These are phyloP conservation scores for Sporothrix dimorphospora DNA, from an alignment of 2,329 filamentous ascomycete species.

Conservation along the genomic window DNA sequence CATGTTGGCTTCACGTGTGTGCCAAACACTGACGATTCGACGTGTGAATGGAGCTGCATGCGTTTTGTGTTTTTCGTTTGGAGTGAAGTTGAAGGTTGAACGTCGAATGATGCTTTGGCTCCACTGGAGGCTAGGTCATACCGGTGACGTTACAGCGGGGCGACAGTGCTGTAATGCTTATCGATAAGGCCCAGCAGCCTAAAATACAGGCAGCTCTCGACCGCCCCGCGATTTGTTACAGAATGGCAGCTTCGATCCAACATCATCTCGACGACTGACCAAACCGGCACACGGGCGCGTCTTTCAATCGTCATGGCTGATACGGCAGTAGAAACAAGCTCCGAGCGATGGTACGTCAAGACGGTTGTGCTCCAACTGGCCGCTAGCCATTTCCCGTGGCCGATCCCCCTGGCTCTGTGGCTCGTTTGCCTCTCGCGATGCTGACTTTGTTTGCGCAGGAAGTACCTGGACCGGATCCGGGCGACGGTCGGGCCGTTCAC, in stretches of 20 bases:
- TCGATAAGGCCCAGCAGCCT: constrained; percentile 23
- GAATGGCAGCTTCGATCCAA: not conserved
- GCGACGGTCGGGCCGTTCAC: constrained; percentile 79
- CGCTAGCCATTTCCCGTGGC: not conserved
- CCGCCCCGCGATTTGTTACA: constrained; percentile 12
- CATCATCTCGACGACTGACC: not conserved
- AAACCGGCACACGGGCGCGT: not conserved
- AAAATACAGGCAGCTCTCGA: constrained; percentile 12
- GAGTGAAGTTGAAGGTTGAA: not conserved
- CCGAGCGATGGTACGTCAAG: constrained; percentile 28
- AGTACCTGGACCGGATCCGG: constrained; percentile 80
- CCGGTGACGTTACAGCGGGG: constrained; percentile 27
- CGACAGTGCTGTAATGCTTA: constrained; percentile 20
- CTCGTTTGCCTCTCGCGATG: not conserved
- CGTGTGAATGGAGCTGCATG: not conserved
- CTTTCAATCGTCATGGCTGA: constrained; percentile 24
- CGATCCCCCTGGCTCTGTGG: not conserved
- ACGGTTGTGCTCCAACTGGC: not conserved
- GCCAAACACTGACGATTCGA: not conserved
- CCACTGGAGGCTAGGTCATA: not conserved
- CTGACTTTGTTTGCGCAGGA: constrained; percentile 57
- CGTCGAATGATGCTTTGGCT: not conserved
- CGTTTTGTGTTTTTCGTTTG: not conserved
- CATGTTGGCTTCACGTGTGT: constrained; percentile 45
- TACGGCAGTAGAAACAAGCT: constrained; percentile 14